Conservation (phyloP, 495 filamentous ascomycete genomes). For the Acidomyces sp. region DNA sequence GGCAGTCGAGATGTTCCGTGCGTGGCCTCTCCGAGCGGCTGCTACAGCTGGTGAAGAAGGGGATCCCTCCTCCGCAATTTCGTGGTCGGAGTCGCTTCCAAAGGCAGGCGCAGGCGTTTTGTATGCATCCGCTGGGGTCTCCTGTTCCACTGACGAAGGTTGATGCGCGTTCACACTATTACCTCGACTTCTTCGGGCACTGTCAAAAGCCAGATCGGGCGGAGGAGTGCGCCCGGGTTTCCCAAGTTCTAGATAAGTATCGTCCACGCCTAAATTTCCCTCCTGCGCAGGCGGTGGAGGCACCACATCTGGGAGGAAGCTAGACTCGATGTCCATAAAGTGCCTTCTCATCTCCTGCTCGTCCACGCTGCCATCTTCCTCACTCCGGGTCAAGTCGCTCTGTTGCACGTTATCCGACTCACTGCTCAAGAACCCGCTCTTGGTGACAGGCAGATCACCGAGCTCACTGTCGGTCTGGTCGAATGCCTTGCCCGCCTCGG, state of each 20-base stretch:
- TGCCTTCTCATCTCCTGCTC: conserved; percentile 52
- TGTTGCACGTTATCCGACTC: conserved; percentile 2
- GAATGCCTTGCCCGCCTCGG: conserved; percentile 2
- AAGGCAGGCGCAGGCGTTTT: conserved; percentile 34
- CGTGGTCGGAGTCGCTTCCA: conserved; percentile 18
- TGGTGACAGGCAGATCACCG: conserved; percentile 12
- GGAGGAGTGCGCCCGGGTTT: conserved; percentile 21
- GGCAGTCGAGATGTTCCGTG: conserved; percentile 10
- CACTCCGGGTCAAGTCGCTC: conserved; percentile 4
- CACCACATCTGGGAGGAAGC: conserved; percentile 51
- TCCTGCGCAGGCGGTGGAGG: conserved; percentile 30
- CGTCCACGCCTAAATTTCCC: conserved; percentile 35
- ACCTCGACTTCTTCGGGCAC: conserved; percentile 2
- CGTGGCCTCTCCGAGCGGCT: conserved; percentile 26
- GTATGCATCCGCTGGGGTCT: conserved; percentile 35
- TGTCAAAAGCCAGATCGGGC: conserved; percentile 12
- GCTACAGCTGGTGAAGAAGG: conserved; percentile 31
- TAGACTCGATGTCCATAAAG: conserved; percentile 78
- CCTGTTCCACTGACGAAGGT: conserved; percentile 12
- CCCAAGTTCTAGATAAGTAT: conserved; percentile 50
- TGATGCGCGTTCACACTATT: neutral
- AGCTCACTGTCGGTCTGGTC: conserved; percentile 14
- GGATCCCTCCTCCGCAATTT: conserved; percentile 14
- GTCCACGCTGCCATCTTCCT: conserved; percentile 42
- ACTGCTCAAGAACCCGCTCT: conserved; percentile 11